These are phyloP conservation scores for Aspergillus brasiliensis DNA, from an alignment of 2,329 filamentous ascomycete species.

Conservation along the genomic window DNA sequence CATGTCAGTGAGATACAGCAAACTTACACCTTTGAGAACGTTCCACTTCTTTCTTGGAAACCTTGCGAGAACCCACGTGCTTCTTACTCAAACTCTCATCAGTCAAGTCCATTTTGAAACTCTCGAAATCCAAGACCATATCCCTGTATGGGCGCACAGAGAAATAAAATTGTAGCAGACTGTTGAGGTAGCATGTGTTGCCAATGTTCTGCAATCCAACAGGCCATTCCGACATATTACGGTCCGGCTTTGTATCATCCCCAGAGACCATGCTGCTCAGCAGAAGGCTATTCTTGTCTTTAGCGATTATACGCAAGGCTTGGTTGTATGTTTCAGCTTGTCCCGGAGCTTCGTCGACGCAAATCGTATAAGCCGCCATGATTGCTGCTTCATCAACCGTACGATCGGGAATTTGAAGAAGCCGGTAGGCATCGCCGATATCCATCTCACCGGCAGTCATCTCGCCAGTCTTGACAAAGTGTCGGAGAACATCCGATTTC, in stretches of 20 bases:
- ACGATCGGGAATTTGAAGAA: constrained; percentile 56
- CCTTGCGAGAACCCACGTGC: constrained; percentile 72
- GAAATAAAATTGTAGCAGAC: constrained; percentile 91
- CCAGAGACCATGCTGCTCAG: constrained; percentile 39
- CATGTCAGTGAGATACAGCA: neutral
- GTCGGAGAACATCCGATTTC: constrained; percentile 56
- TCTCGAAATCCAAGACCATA: constrained; percentile 74
- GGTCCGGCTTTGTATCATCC: constrained; percentile 31
- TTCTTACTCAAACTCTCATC: constrained; percentile 66
- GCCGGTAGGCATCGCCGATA: constrained; percentile 54
- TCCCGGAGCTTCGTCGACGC: constrained; percentile 49
- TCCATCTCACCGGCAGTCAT: constrained; percentile 57
- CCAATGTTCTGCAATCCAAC: constrained; percentile 91
- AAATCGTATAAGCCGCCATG: constrained; percentile 51
- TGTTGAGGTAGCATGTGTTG: constrained; percentile 98
- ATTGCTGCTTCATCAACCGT: constrained; percentile 55
- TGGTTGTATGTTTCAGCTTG: constrained; percentile 49
- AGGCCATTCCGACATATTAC: constrained; percentile 61
- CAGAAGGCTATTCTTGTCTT: constrained; percentile 42
- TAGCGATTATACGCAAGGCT: constrained; percentile 52
- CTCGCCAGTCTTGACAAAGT: constrained; percentile 57
- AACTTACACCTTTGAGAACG: constrained; percentile 73
- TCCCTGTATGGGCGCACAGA: constrained; percentile 80
- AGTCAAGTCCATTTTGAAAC: constrained; percentile 67
- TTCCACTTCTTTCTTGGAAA: constrained; percentile 61